Conservation (phyloP, 148 eudicot species). For the Talinum fruticosum region DNA sequence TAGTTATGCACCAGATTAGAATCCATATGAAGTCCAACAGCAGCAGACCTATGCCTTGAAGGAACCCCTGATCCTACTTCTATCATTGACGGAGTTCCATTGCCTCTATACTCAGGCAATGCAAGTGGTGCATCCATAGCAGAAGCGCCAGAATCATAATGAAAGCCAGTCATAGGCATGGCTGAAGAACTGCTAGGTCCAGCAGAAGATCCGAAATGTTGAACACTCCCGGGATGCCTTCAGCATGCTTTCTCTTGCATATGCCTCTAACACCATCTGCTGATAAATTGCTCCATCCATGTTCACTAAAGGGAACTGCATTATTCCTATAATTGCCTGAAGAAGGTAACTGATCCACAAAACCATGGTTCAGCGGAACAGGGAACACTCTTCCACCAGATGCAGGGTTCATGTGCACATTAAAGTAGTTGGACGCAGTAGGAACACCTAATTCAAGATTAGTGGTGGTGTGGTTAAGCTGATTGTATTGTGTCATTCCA, state of each 20-base stretch:
- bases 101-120: conserved; percentile 44
- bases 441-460: conserved; percentile 51
- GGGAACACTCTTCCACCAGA: conserved; percentile 55
- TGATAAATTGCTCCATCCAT: conserved; percentile 42
- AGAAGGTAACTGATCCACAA: conserved; percentile 51
- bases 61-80: conserved; percentile 39
- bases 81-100: conserved; percentile 32
- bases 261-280: conserved; percentile 47
- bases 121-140: conserved; percentile 44
- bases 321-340: conserved; percentile 45
- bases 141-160: conserved; percentile 41
- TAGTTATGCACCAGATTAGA: conserved; percentile 39
- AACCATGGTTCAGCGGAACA: conserved; percentile 48
- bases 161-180: conserved; percentile 34
- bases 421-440: conserved; percentile 37
- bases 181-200: conserved; percentile 65
- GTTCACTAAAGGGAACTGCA: conserved; percentile 43
- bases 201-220: conserved; percentile 42
- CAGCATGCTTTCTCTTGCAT: conserved; percentile 71
- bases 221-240: conserved; percentile 43
- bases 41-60: conserved; percentile 39
- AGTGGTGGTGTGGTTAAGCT: conserved; percentile 50
- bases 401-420: conserved; percentile 50
- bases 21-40: conserved; percentile 42
- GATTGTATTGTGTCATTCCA: conserved; percentile 53